phyloP scores from a whole-genome alignment of 73 alveolate species.

The Paramecium octaurelia region DNA sequence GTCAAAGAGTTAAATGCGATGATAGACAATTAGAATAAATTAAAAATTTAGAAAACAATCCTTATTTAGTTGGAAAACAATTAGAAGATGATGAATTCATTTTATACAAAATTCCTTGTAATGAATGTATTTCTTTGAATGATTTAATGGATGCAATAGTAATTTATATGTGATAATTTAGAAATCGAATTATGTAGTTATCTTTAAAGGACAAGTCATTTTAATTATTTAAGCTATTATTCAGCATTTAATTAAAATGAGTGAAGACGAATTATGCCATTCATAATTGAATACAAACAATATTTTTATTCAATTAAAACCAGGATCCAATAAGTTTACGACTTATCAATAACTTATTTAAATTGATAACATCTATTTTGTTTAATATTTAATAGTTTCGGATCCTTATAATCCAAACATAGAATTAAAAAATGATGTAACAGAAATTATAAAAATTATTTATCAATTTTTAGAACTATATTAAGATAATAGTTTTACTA shows the following conservation, averaged over 20 bases:
- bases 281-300: background rate
- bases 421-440: background rate
- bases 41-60: background rate
- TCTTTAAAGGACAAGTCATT: background rate
- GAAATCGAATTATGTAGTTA: background rate
- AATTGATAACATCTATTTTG: background rate
- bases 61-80: background rate
- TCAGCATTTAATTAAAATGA: background rate
- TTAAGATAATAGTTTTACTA: background rate
- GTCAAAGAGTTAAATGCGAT: background rate
- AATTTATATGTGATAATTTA: background rate
- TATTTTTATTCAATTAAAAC: background rate
- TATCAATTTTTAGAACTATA: background rate
- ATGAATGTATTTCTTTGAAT: background rate
- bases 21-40: background rate
- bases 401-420: background rate
- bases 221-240: background rate
- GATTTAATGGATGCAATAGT: background rate
- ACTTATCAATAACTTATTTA: background rate
- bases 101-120: background rate
- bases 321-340: background rate
- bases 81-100: background rate
- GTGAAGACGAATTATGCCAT: background rate
- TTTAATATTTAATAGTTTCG: background rate
- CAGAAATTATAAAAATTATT: background rate